A percentile compares a stretch with the other conserved stretches of the same genome.
Conservation (phyloP, 1,284 basidiomycete species). For the Leccinum subspadiceum region DNA sequence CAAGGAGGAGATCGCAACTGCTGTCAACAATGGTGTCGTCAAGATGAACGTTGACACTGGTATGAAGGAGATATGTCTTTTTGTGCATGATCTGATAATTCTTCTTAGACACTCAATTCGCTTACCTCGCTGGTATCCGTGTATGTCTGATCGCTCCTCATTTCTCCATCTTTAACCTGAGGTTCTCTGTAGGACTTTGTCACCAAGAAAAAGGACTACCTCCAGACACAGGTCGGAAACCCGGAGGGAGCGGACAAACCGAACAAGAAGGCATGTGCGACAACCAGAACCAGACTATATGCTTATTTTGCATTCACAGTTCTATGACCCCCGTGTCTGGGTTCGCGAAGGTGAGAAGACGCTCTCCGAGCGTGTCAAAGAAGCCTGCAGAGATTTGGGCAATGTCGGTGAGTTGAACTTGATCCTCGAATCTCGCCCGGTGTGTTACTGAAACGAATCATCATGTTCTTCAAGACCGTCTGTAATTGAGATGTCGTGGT, state of each 20-base stretch:
- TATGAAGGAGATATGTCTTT: conserved; percentile 17
- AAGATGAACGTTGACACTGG: conserved; percentile 97
- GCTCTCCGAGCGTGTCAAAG: conserved; percentile 82
- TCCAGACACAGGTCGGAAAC: conserved; percentile 89
- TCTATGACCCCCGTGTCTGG: conserved; percentile 96
- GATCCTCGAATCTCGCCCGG: background rate
- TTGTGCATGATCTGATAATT: conserved; percentile 8
- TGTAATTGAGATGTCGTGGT: conserved; percentile 17
- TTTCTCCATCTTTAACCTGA: conserved; percentile 1
- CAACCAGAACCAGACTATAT: background rate
- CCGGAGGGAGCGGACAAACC: conserved; percentile 93
- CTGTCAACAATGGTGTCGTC: conserved; percentile 90
- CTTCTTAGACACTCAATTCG: conserved; percentile 80
- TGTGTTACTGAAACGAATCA: background rate
- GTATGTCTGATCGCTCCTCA: conserved; percentile 39
- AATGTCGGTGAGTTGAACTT: conserved; percentile 53
- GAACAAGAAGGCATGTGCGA: conserved; percentile 83
- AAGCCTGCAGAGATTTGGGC: conserved; percentile 88
- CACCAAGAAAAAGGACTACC: conserved; percentile 80
- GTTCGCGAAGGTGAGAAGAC: conserved; percentile 99
- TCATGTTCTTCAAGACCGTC: conserved; percentile 19
- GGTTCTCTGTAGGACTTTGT: conserved; percentile 67
- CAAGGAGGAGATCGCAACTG: conserved; percentile 94
- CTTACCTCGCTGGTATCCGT: conserved; percentile 88
- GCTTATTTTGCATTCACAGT: conserved; percentile 40